Base-by-base conservation (phyloP, 2,329 filamentous ascomycete genomes). In the Trichophyton mentagrophytes region DNA sequence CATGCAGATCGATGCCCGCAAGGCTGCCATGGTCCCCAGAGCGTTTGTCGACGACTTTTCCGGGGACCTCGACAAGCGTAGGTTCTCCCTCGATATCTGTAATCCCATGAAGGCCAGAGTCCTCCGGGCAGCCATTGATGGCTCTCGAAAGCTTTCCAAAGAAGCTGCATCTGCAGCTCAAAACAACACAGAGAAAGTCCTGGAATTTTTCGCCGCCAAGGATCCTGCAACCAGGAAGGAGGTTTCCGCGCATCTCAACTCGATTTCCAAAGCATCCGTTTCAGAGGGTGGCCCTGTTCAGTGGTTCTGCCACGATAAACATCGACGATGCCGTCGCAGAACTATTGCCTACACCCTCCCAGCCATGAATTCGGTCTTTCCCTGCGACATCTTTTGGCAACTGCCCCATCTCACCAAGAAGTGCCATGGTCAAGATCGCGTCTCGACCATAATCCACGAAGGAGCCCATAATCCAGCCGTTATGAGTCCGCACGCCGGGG, bases 361-460 rank as follows among this genome's bases (percentile, higher is more conserved):
- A 0, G 73, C 75, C 1, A 67, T 66, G 30, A 80, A 79, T 69
- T 74, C 79, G 68, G 81, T 86, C 70, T 81, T 80, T 61, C 85
- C 85, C 74, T 87, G 85, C 72, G 75, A 13, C 70, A 82, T 73
- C 87, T 84, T 75, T 79, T 72, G 27, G 27, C 27, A 58, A 63
- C 68, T 51, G 73, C 70, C 13, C 75, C 81, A 0, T 1, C 62
- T 82, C 33, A 73, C 79, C 7, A 66, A 65, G 7, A 72, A 69
- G 1, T 88, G 85, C 74, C 83, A 87, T 68, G 78, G 67, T 1
- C 85, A 87, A 72, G 85, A 87, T 68, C 82, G 85, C 73, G 82
- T 81, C 2, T 85, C 80, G 9, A 87, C 85, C 13, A 79, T 79
- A 36, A 70, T 88, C 13, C 85, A 88, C 67, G 85, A 88, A 76